phyloP scores from a whole-genome alignment of 345 rosid species.

The Zanthoxylum bungeanum region DNA sequence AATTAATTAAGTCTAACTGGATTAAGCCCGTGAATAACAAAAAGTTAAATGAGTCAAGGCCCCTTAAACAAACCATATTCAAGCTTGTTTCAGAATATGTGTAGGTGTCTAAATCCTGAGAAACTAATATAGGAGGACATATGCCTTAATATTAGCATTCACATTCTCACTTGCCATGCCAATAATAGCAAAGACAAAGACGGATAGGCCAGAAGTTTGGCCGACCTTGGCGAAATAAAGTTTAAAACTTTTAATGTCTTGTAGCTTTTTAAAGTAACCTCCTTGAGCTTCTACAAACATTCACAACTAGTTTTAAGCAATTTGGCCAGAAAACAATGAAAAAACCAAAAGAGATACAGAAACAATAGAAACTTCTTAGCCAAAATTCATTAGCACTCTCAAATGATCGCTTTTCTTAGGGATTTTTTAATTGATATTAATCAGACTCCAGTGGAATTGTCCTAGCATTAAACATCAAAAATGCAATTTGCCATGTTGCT shows the following conservation, averaged over 20 bases:
- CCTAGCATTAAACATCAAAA: not conserved
- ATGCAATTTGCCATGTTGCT: not conserved
- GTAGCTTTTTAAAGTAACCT: not conserved
- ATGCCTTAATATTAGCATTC: not conserved
- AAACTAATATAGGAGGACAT: not conserved
- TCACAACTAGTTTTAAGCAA: too few species aligned
- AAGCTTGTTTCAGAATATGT: not conserved
- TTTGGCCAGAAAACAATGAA: not conserved
- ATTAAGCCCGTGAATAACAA: not conserved
- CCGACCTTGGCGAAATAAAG: not conserved
- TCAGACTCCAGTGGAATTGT: not conserved
- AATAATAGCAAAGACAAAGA: not conserved
- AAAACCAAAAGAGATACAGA: not conserved
- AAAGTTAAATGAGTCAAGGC: not conserved
- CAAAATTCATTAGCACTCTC: not conserved
- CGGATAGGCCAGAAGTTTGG: not conserved
- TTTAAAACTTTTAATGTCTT: conserved; percentile 3
- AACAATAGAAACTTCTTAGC: not conserved
- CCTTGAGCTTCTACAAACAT: not conserved
- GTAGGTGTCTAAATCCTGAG: not conserved
- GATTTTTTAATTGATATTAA: not conserved
- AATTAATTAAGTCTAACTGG: not conserved
- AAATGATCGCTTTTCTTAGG: not conserved
- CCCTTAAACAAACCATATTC: not conserved
- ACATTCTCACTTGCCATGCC: not conserved